A percentile compares a stretch with the other conserved stretches of the same genome.
These are phyloP conservation scores for Amesomyces nigricolor DNA, from an alignment of 2,329 filamentous ascomycete genomes.

Conservation along the genomic window DNA sequence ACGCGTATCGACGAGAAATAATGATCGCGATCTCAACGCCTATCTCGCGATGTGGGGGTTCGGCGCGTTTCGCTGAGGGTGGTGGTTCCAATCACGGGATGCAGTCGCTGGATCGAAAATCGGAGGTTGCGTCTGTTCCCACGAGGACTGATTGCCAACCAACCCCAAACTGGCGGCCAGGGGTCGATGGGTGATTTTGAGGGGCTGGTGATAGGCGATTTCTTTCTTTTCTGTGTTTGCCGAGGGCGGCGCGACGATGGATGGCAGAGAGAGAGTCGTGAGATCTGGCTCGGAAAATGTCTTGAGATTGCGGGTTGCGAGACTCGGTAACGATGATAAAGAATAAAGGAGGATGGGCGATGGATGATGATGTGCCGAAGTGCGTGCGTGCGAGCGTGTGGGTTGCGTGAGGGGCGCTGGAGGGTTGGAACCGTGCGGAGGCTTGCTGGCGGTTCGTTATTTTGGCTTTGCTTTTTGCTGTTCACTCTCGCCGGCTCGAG, in stretches of 20 bases:
- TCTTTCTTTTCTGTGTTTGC: not conserved
- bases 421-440: not conserved
- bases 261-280: not conserved
- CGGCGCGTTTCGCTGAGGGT: constrained; percentile 1
- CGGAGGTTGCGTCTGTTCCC: not conserved
- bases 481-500: not conserved
- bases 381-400: not conserved
- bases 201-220: not conserved
- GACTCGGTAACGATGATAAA: not conserved
- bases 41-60: not conserved
- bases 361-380: no score
- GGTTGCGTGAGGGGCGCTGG: not conserved
- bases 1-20: not conserved
- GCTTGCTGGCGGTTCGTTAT: not conserved
- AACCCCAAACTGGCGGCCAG: not conserved
- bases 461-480: not conserved
- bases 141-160: not conserved
- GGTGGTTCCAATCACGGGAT: not conserved
- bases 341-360: no score
- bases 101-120: not conserved
- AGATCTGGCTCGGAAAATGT: not conserved
- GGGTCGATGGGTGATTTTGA: not conserved
- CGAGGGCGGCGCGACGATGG: not conserved
- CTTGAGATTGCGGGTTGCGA: not conserved
- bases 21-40: no score